Evolutionary conservation across 345 rosid species (phyloP).

Genomic region (Trapa bicornis): DNA sequence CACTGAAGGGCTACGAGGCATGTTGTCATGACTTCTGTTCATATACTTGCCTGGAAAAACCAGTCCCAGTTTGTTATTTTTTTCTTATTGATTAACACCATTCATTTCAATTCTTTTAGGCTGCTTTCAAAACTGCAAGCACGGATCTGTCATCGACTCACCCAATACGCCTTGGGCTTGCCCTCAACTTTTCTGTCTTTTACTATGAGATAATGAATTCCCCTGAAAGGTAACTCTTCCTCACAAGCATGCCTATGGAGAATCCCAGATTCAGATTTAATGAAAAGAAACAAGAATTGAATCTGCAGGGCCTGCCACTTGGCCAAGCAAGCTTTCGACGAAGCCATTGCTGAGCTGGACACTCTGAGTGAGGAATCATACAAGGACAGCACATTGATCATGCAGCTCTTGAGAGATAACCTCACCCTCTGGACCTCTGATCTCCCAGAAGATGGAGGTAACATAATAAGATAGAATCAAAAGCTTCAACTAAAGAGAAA

Average conservation of each 20-base stretch:
- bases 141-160: conserved; percentile 93
- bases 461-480: not conserved
- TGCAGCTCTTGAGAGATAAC: conserved; percentile 96
- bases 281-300: too few species aligned
- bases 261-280: not conserved
- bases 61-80: not conserved
- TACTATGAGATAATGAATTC: conserved; percentile 99
- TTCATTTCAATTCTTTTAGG: conserved; percentile 23
- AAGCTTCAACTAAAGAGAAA: not conserved
- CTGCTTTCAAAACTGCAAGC: conserved; percentile 82
- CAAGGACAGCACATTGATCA: conserved; percentile 95
- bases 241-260: not conserved
- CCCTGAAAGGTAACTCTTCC: conserved; percentile 63
- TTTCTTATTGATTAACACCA: conserved; percentile 10
- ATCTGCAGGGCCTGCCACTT: conserved; percentile 82
- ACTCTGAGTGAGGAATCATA: conserved; percentile 90
- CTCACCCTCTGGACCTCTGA: conserved; percentile 99
- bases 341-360: conserved; percentile 93
- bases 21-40: conserved; percentile 6
- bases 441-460: conserved; percentile 98
- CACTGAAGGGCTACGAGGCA: conserved; percentile 66
- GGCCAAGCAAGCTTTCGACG: conserved; percentile 96
- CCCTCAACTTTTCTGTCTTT: conserved; percentile 97
- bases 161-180: conserved; percentile 97
- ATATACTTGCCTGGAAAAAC: not conserved